A percentile compares a stretch with the other conserved stretches of the same genome.
These are phyloP conservation scores for Umbelopsis ramanniana DNA, from an alignment of 192 early-diverging fungal genomes.

Conservation along the genomic window DNA sequence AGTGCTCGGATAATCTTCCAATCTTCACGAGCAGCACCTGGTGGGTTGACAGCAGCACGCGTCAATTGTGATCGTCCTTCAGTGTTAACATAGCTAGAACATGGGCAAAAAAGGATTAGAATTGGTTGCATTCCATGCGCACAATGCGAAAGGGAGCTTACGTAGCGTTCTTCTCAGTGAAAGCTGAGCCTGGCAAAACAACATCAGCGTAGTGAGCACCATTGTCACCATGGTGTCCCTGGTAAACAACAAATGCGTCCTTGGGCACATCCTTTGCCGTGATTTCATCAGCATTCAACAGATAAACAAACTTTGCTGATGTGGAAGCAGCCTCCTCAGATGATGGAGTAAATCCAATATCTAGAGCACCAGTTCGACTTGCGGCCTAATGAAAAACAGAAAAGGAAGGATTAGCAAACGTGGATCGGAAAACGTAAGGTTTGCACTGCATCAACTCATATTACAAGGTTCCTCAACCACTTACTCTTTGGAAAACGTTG, in stretches of 20 bases:
- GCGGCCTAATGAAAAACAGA: slow-evolving; percentile 61
- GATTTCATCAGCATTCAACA: slow-evolving; percentile 92
- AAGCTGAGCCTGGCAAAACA: slow-evolving; percentile 92
- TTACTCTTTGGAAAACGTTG: slow-evolving; percentile 87
- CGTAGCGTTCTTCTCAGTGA: slow-evolving; percentile 96
- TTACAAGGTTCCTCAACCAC: slow-evolving; percentile 5
- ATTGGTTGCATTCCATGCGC: neutral
- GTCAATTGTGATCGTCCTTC: slow-evolving; percentile 95
- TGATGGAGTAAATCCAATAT: slow-evolving; percentile 84
- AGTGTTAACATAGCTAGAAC: slow-evolving; percentile 82
- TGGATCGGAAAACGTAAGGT: slow-evolving; percentile 1
- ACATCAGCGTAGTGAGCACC: slow-evolving; percentile 96
- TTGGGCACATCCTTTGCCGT: slow-evolving; percentile 75
- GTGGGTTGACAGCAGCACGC: slow-evolving; percentile 89
- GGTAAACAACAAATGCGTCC: slow-evolving; percentile 97
- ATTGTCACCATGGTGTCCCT: slow-evolving; percentile 98
- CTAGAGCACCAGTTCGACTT: slow-evolving; percentile 84
- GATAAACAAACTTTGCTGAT: slow-evolving; percentile 79
- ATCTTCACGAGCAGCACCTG: slow-evolving; percentile 92
- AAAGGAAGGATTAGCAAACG: neutral
- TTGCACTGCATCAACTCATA: too few species aligned
- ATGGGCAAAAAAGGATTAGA: neutral
- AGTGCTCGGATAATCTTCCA: slow-evolving; percentile 99
- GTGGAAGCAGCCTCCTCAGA: slow-evolving; percentile 40
- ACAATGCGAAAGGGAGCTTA: neutral